Percentiles rank a stretch among this genome's conserved stretches.
Evolutionary conservation across 192 early-diverging fungal genomes (phyloP).

Genomic region (Coemansia sp.): DNA sequence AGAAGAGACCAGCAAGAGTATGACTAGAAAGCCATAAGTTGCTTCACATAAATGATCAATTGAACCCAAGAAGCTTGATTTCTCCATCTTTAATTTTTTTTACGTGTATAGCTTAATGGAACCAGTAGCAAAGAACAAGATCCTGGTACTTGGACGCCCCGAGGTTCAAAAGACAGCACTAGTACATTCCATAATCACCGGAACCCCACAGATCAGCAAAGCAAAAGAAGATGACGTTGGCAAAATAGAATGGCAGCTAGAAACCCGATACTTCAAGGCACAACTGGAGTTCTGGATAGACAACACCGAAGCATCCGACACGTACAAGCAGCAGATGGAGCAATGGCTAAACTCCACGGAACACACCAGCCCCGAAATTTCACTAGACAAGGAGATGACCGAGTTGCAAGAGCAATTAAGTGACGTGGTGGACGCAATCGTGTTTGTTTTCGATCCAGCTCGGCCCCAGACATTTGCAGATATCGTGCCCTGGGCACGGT

Average conservation of each 20-base stretch:
- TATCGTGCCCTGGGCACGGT: slow-evolving; percentile 45
- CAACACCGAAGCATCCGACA: slow-evolving; percentile 29
- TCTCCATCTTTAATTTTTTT: neutral
- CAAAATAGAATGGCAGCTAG: slow-evolving; percentile 30
- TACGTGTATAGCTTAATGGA: slow-evolving; percentile 3
- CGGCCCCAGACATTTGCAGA: slow-evolving; percentile 29
- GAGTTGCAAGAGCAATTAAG: slow-evolving; percentile 35
- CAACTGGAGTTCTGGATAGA: slow-evolving; percentile 46
- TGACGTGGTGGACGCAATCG: slow-evolving; percentile 39
- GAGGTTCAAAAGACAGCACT: slow-evolving; percentile 18
- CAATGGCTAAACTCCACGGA: slow-evolving; percentile 24
- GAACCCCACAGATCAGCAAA: neutral
- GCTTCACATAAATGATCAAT: too few relatives aligned
- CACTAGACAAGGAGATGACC: slow-evolving; percentile 13
- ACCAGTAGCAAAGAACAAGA: slow-evolving; percentile 34
- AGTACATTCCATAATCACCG: slow-evolving; percentile 18
- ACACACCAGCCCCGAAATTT: neutral
- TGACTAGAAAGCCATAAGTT: too few relatives aligned
- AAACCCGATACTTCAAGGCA: slow-evolving; percentile 39
- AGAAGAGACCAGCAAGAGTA: too few relatives aligned
- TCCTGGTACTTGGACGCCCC: slow-evolving; percentile 37
- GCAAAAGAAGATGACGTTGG: slow-evolving; percentile 1
- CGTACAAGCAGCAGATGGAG: slow-evolving; percentile 21
- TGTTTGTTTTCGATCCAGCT: slow-evolving; percentile 35
- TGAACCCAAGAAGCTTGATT: neutral